phyloP scores from a whole-genome alignment of 2,329 filamentous ascomycete genomes.

The Elsinoe necatrix region DNA sequence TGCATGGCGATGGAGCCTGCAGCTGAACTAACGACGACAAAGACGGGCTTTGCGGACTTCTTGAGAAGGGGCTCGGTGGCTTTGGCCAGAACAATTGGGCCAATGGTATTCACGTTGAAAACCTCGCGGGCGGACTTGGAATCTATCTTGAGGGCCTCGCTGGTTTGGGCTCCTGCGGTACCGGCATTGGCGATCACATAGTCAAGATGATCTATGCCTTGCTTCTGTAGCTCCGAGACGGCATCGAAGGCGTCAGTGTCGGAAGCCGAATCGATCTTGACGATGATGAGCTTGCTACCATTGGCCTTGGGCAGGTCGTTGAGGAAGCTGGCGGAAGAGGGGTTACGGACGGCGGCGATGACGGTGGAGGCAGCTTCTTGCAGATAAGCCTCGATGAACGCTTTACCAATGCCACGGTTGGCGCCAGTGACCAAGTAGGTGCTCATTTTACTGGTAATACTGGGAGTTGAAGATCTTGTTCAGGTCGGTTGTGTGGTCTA shows the following conservation, averaged over 20 bases:
- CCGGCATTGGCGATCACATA: conserved; percentile 22
- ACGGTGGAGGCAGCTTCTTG: conserved; percentile 16
- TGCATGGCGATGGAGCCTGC: neutral
- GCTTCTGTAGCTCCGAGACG: conserved; percentile 22
- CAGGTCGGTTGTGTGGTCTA: too few relatives aligned
- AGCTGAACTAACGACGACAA: conserved; percentile 29
- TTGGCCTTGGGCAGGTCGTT: conserved; percentile 30
- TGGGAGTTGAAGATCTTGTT: neutral
- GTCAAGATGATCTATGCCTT: conserved; percentile 24
- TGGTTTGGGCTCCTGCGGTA: conserved; percentile 3
- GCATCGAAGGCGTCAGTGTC: conserved; percentile 28
- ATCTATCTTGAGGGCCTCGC: conserved; percentile 20
- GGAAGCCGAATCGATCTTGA: conserved; percentile 36
- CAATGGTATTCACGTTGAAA: conserved; percentile 30
- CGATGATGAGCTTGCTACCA: conserved; percentile 33
- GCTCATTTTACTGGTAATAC: neutral
- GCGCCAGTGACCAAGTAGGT: conserved; percentile 16
- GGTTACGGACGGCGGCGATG: conserved; percentile 33
- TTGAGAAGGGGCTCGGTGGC: conserved; percentile 35
- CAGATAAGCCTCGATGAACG: conserved; percentile 12
- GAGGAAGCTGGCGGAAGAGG: conserved; percentile 46
- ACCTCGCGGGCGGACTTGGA: conserved; percentile 20
- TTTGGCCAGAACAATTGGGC: conserved; percentile 39
- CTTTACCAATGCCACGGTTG: conserved; percentile 15
- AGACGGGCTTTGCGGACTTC: conserved; percentile 27